A percentile compares a stretch with the other conserved stretches of the same genome.
These are phyloP conservation scores for Talaromyces liani DNA, from an alignment of 495 filamentous ascomycete genomes.

Conservation along the genomic window DNA sequence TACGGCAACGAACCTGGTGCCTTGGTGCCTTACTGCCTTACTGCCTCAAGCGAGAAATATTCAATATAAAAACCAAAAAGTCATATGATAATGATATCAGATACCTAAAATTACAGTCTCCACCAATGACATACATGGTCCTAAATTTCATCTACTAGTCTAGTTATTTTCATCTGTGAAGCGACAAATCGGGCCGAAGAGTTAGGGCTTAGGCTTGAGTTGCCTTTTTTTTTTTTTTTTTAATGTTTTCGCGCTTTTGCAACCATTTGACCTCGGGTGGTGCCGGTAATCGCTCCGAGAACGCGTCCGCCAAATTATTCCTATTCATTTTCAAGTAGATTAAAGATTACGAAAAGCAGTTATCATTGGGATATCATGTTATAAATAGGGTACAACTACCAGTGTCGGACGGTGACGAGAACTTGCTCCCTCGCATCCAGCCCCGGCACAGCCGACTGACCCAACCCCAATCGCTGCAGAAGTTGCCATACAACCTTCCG, in stretches of 20 bases:
- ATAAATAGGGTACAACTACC: slow-evolving; percentile 19
- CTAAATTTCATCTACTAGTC: neutral
- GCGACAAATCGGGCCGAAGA: neutral
- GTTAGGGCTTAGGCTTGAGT: neutral
- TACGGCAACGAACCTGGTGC: neutral
- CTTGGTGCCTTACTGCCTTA: neutral
- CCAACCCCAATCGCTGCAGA: slow-evolving; percentile 32
- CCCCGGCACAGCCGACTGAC: slow-evolving; percentile 24
- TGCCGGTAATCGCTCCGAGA: neutral
- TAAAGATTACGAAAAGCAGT: too few relatives aligned
- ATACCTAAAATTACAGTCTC: neutral
- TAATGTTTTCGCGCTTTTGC: neutral
- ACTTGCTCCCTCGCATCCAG: slow-evolving; percentile 32
- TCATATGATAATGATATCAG: neutral
- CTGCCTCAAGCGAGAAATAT: neutral
- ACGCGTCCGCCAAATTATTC: neutral
- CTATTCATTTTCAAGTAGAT: too few relatives aligned
- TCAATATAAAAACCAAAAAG: neutral
- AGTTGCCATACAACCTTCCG: slow-evolving; percentile 71
- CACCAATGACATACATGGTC: neutral
- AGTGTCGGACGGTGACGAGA: slow-evolving; percentile 37
- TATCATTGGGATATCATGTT: neutral
- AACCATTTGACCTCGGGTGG: neutral
- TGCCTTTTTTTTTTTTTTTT: neutral
- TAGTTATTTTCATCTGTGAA: neutral